Conservation (phyloP, 306 rosid species). For the Vigna nakashimae region DNA sequence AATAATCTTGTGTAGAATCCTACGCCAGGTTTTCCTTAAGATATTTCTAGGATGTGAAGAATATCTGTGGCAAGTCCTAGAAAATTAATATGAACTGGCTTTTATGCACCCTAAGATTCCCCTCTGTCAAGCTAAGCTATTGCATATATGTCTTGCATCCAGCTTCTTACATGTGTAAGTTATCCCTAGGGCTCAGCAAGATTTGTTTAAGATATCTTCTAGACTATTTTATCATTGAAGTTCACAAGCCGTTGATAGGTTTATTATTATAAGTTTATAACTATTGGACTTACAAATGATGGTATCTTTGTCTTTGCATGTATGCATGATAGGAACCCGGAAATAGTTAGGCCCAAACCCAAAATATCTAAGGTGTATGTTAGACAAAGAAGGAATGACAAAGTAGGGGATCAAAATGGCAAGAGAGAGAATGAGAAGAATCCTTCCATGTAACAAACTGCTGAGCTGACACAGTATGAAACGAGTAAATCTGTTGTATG, state of each 20-base stretch:
- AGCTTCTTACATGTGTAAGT: background rate
- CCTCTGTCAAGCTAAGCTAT: background rate
- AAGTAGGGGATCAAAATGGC: too few relatives aligned
- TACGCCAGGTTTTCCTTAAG: background rate
- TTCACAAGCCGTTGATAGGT: conserved; percentile 36
- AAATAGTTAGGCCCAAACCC: too few relatives aligned
- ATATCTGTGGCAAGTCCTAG: background rate
- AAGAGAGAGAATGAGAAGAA: too few relatives aligned
- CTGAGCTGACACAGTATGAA: too few relatives aligned
- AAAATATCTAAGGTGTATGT: too few relatives aligned
- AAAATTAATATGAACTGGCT: background rate
- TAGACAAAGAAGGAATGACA: too few relatives aligned
- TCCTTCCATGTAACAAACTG: too few relatives aligned
- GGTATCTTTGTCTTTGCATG: conserved; percentile 24
- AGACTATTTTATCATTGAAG: conserved; percentile 7
- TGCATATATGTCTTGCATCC: background rate
- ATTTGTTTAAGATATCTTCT: background rate
- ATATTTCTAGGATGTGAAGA: background rate
- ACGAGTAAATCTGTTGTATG: too few relatives aligned
- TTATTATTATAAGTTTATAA: conserved; percentile 5
- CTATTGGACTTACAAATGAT: conserved; percentile 11
- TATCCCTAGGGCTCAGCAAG: background rate
- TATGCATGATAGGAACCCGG: background rate
- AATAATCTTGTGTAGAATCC: background rate
- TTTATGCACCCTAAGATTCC: background rate